Percentiles rank a stretch among this genome's conserved stretches.
phyloP scores from a whole-genome alignment of 2,329 filamentous ascomycete genomes.

The Emydomyces testavorans region DNA sequence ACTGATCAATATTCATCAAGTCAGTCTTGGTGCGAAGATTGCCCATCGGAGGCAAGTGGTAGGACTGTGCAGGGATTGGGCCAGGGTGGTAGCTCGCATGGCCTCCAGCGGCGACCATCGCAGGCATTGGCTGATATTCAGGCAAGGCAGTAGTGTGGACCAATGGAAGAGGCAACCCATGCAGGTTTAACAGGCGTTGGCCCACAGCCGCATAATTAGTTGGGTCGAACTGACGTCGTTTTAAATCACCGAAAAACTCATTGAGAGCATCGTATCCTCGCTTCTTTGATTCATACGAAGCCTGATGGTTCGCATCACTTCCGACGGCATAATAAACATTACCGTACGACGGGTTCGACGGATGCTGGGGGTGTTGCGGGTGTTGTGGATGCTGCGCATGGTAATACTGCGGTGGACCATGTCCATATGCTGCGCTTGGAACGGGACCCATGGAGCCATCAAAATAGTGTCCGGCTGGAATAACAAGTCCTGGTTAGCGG shows the following conservation, averaged over 20 bases:
- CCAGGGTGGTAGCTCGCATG: slow-evolving; percentile 41
- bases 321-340: slow-evolving; percentile 69
- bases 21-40: slow-evolving; percentile 90
- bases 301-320: slow-evolving; percentile 55
- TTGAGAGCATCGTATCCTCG: slow-evolving; percentile 80
- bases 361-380: slow-evolving; percentile 44
- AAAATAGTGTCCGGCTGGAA: slow-evolving; percentile 44
- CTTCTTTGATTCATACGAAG: slow-evolving; percentile 60
- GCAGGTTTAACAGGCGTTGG: slow-evolving; percentile 71
- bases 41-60: slow-evolving; percentile 75
- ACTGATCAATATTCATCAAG: slow-evolving; percentile 82
- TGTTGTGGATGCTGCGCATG: slow-evolving; percentile 40
- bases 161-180: slow-evolving; percentile 53
- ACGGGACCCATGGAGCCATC: slow-evolving; percentile 41
- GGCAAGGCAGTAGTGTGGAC: slow-evolving; percentile 44
- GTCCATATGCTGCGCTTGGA: slow-evolving; percentile 31
- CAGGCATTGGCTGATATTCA: slow-evolving; percentile 43
- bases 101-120: slow-evolving; percentile 46
- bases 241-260: slow-evolving; percentile 87
- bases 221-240: slow-evolving; percentile 82
- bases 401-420: slow-evolving; percentile 42
- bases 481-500: slow-evolving; percentile 22
- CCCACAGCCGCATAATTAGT: slow-evolving; percentile 84
- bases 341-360: slow-evolving; percentile 49
- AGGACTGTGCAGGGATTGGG: slow-evolving; percentile 60